phyloP scores from a whole-genome alignment of 1,139 yeast genomes.

The Schwanniomyces etchellsii region DNA sequence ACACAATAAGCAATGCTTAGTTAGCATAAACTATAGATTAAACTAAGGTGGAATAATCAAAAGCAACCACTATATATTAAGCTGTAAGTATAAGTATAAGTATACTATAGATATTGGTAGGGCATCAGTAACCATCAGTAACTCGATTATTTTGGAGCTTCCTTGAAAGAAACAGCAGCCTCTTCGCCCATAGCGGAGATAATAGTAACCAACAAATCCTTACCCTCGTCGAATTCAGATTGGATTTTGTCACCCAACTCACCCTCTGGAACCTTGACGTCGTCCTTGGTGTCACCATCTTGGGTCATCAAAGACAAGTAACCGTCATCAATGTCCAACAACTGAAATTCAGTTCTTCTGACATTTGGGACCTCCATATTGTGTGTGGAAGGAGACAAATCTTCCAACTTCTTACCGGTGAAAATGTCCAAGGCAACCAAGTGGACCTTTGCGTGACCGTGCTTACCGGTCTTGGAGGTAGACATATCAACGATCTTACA shows the following conservation, averaged over 20 bases:
- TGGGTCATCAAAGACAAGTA: slow-evolving; percentile 93
- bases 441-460: slow-evolving; percentile 99
- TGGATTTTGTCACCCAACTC: slow-evolving; percentile 92
- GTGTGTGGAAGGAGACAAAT: slow-evolving; percentile 99
- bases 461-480: slow-evolving; percentile 99
- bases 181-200: slow-evolving; percentile 99
- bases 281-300: slow-evolving; percentile 99
- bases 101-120: too few relatives aligned
- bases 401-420: slow-evolving; percentile 99
- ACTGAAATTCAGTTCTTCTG: slow-evolving; percentile 89
- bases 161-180: slow-evolving; percentile 97
- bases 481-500: slow-evolving; percentile 99
- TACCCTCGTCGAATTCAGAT: slow-evolving; percentile 93
- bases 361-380: slow-evolving; percentile 99
- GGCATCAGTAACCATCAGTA: too few relatives aligned
- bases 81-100: too few relatives aligned
- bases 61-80: slow-evolving; percentile 1
- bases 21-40: too few relatives aligned
- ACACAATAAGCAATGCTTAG: too few relatives aligned
- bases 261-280: slow-evolving; percentile 96
- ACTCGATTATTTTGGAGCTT: slow-evolving; percentile 68
- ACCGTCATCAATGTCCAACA: slow-evolving; percentile 97
- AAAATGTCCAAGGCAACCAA: slow-evolving; percentile 97
- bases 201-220: slow-evolving; percentile 93
- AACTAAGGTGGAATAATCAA: too few relatives aligned